Percentiles rank a stretch among this genome's conserved stretches.
phyloP scores from a whole-genome alignment of 2,329 filamentous ascomycete genomes.

The Camillea tinctor region DNA sequence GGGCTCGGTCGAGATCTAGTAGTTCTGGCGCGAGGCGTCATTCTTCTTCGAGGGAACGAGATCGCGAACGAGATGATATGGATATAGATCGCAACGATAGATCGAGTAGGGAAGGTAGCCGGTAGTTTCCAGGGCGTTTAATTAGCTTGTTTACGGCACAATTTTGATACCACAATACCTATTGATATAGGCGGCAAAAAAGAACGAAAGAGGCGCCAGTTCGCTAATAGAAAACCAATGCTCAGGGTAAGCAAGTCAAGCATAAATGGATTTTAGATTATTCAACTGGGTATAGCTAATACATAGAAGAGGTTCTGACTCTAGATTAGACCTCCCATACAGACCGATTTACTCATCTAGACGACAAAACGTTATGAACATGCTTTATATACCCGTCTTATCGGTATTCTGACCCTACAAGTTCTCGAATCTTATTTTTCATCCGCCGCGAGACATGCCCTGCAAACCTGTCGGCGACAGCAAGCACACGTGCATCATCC shows the following conservation, averaged over 20 bases:
- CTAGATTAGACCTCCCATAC: background rate
- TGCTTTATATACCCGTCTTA: background rate
- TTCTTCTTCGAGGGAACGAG: conserved; percentile 20
- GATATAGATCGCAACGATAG: conserved; percentile 36
- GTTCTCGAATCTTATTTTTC: background rate
- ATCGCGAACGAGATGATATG: conserved; percentile 37
- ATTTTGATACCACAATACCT: background rate
- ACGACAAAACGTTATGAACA: background rate
- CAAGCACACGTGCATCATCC: conserved; percentile 65
- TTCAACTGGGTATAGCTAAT: conserved; percentile 7
- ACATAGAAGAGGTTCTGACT: background rate
- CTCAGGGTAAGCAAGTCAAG: conserved; percentile 4
- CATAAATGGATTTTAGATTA: background rate
- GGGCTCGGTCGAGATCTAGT: conserved; percentile 18
- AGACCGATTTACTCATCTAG: background rate
- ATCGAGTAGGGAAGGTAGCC: conserved; percentile 14
- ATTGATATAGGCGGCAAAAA: background rate
- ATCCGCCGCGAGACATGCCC: conserved; percentile 15
- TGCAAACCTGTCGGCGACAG: conserved; percentile 47
- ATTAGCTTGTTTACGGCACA: background rate
- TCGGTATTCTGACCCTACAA: background rate
- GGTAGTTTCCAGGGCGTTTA: background rate
- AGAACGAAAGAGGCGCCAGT: background rate
- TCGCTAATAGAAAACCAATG: background rate
- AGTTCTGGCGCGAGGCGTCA: conserved; percentile 15